Evolutionary conservation across 2,329 filamentous ascomycete genomes (phyloP).

Genomic region (Rhinocladiella mackenziei): DNA sequence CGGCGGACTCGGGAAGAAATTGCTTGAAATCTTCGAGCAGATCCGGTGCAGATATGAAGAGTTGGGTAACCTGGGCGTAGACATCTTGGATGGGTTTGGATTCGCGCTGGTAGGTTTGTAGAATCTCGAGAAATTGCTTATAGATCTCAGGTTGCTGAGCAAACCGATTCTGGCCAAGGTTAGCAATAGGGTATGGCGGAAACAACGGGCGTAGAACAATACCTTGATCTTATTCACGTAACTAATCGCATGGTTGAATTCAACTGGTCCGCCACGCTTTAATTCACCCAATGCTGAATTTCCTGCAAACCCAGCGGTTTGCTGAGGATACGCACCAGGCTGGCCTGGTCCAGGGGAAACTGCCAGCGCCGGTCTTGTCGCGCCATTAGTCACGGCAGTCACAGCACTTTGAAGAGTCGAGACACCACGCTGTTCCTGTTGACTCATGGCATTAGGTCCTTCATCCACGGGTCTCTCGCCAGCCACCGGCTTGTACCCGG

Average conservation of each 20-base stretch:
- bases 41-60: slow-evolving; percentile 91
- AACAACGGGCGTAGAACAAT: slow-evolving; percentile 32
- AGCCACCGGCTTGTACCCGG: slow-evolving; percentile 18
- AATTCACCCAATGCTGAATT: slow-evolving; percentile 41
- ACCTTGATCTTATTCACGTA: slow-evolving; percentile 99
- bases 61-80: slow-evolving; percentile 88
- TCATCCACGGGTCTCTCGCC: slow-evolving; percentile 22
- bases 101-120: slow-evolving; percentile 96
- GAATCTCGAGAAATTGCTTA: slow-evolving; percentile 96
- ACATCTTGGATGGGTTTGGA: slow-evolving; percentile 98
- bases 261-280: slow-evolving; percentile 88
- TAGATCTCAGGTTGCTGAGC: slow-evolving; percentile 96
- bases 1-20: slow-evolving; percentile 86
- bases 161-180: slow-evolving; percentile 73
- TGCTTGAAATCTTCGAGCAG: slow-evolving; percentile 98
- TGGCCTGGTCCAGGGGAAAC: slow-evolving; percentile 44
- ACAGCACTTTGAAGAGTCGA: slow-evolving; percentile 61
- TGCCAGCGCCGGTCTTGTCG: slow-evolving; percentile 45
- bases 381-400: slow-evolving; percentile 54
- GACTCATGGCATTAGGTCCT: slow-evolving; percentile 19
- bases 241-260: slow-evolving; percentile 98
- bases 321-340: slow-evolving; percentile 15
- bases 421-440: slow-evolving; percentile 27
- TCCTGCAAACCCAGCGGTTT: slow-evolving; percentile 53
- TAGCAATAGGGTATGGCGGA: not conserved